phyloP scores from a whole-genome alignment of 2,329 filamentous ascomycete genomes.

The Juglanconis oblonga region DNA sequence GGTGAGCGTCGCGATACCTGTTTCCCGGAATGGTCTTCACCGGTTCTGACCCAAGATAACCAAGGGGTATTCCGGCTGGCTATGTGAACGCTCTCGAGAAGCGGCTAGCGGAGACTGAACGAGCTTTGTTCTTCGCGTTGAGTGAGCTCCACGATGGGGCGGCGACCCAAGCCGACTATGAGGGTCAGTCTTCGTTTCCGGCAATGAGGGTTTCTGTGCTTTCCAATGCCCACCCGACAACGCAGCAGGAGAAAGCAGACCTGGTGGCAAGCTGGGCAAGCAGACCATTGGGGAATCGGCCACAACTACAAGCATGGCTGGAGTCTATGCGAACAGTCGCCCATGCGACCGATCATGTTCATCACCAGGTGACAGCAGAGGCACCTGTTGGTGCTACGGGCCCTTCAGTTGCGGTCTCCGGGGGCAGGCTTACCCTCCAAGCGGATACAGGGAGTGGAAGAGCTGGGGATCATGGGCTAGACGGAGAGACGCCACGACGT shows the following conservation, averaged over 20 bases:
- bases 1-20: background rate
- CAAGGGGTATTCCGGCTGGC: constrained; percentile 20
- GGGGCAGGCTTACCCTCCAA: too few relatives aligned
- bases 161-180: constrained; percentile 31
- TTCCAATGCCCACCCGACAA: background rate
- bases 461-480: background rate
- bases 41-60: background rate
- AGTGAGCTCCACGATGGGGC: constrained; percentile 21
- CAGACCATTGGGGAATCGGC: background rate
- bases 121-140: constrained; percentile 19
- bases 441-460: background rate
- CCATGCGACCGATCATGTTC: background rate
- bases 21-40: background rate
- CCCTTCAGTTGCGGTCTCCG: background rate
- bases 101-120: constrained; percentile 21
- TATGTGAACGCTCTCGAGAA: constrained; percentile 20
- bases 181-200: background rate
- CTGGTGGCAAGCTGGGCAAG: constrained; percentile 4
- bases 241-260: constrained; percentile 13
- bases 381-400: background rate
- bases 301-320: constrained; percentile 9
- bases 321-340: constrained; percentile 1
- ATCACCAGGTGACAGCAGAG: background rate
- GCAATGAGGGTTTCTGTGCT: constrained; percentile 1
- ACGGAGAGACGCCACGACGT: background rate